Percentiles rank a stretch among this genome's conserved stretches.
These are phyloP conservation scores for Daldinia eschscholtzii DNA, from an alignment of 2,329 filamentous ascomycete genomes.

Conservation along the genomic window DNA sequence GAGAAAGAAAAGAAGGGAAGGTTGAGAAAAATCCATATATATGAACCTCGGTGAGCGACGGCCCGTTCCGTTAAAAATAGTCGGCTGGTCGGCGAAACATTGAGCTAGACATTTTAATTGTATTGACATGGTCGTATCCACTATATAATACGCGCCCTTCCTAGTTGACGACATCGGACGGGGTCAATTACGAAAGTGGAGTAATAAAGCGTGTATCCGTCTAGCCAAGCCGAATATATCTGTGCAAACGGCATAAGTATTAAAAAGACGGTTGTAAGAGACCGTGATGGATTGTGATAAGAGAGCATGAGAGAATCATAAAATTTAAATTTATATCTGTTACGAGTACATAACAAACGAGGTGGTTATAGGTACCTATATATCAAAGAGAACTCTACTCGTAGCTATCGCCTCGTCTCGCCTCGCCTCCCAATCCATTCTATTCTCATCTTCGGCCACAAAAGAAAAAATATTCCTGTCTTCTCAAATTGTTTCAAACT, in stretches of 20 bases:
- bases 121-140: constrained; percentile 7
- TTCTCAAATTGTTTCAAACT: too few species aligned
- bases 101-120: background rate
- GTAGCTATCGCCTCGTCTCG: too few species aligned
- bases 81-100: constrained; percentile 1
- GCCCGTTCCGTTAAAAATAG: constrained; percentile 14
- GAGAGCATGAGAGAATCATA: too few species aligned
- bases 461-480: too few species aligned
- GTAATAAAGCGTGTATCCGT: constrained; percentile 13
- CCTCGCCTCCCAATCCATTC: too few species aligned
- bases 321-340: too few species aligned
- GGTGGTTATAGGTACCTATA: too few species aligned
- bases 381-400: too few species aligned
- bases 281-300: too few species aligned
- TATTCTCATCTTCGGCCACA: too few species aligned
- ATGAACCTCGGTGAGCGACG: constrained; percentile 2
- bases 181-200: constrained; percentile 21
- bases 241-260: background rate
- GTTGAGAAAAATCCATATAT: background rate
- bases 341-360: too few species aligned
- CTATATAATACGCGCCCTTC: constrained; percentile 19
- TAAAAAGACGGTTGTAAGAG: too few species aligned
- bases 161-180: constrained; percentile 35
- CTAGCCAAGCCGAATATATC: background rate
- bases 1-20: background rate